A percentile compares a stretch with the other conserved stretches of the same genome.
Evolutionary conservation across 495 filamentous ascomycete genomes (phyloP).

Genomic region (Aspergillus coremiiformis): DNA sequence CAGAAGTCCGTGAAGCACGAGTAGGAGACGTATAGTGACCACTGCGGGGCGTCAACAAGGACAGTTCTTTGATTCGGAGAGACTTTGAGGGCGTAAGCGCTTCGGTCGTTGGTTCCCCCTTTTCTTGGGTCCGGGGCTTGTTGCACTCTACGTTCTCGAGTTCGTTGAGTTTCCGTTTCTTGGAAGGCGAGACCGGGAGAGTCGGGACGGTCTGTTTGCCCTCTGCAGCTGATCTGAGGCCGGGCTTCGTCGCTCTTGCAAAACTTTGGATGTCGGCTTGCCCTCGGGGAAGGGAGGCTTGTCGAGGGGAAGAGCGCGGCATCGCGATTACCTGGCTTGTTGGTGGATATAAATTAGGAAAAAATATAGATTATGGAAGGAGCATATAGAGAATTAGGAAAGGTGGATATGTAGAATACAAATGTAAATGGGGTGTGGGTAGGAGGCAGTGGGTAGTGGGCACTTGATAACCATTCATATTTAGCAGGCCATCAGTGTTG

Average conservation of each 20-base stretch:
- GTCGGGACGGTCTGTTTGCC: neutral
- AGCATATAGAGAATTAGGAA: constrained; percentile 7
- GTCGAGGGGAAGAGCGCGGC: constrained; percentile 28
- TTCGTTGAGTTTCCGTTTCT: constrained; percentile 42
- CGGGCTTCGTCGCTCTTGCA: constrained; percentile 38
- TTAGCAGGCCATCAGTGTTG: constrained; percentile 3
- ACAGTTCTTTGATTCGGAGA: constrained; percentile 32
- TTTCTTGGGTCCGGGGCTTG: neutral
- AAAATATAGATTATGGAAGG: constrained; percentile 16
- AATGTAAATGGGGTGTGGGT: constrained; percentile 3
- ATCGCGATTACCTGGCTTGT: constrained; percentile 25
- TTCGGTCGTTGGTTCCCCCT: neutral
- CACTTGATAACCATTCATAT: neutral
- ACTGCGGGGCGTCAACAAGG: constrained; percentile 32
- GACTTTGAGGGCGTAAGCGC: constrained; percentile 35
- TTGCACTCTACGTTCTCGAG: constrained; percentile 28
- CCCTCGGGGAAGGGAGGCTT: constrained; percentile 24
- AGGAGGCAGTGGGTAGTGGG: neutral
- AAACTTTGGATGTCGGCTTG: constrained; percentile 37
- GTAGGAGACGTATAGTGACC: constrained; percentile 28
- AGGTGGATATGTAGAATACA: neutral
- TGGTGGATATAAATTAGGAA: constrained; percentile 3
- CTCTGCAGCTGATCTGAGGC: constrained; percentile 21
- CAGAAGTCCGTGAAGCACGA: constrained; percentile 19
- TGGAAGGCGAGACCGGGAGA: constrained; percentile 37